Evolutionary conservation across 805 yeast species (phyloP).

Genomic region (Yarrowia alimentaria): DNA sequence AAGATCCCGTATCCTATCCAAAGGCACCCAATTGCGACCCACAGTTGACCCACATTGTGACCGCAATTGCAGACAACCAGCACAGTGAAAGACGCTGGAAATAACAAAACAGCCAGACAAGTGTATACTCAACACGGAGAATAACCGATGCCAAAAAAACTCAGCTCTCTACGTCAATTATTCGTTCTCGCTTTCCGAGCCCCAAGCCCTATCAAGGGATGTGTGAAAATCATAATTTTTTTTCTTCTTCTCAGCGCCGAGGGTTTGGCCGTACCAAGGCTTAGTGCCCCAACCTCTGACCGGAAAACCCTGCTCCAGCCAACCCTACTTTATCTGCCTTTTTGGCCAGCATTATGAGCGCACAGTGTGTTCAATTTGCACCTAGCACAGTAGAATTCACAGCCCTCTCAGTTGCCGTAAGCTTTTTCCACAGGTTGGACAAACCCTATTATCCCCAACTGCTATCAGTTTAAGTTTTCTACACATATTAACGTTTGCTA

Average conservation of each 20-base stretch:
- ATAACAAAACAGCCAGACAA: too few species aligned
- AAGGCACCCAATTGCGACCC: too few species aligned
- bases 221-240: not conserved
- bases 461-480: slow-evolving; percentile 1
- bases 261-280: not conserved
- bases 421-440: not conserved
- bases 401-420: slow-evolving; percentile 3
- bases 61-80: too few species aligned
- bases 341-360: too few species aligned
- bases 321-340: too few species aligned
- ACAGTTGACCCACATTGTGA: too few species aligned
- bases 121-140: too few species aligned
- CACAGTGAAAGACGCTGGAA: too few species aligned
- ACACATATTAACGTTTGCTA: slow-evolving; percentile 6
- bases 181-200: not conserved
- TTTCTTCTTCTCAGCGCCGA: slow-evolving; percentile 6
- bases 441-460: not conserved
- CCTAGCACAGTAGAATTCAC: not conserved
- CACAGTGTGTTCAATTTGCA: not conserved
- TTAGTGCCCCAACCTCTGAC: not conserved
- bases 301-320: too few species aligned
- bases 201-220: not conserved
- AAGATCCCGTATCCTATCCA: not conserved
- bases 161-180: too few species aligned
- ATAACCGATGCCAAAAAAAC: too few species aligned